These are phyloP conservation scores for Nigrospora oryzae DNA, from an alignment of 2,329 filamentous ascomycete genomes.

Conservation along the genomic window DNA sequence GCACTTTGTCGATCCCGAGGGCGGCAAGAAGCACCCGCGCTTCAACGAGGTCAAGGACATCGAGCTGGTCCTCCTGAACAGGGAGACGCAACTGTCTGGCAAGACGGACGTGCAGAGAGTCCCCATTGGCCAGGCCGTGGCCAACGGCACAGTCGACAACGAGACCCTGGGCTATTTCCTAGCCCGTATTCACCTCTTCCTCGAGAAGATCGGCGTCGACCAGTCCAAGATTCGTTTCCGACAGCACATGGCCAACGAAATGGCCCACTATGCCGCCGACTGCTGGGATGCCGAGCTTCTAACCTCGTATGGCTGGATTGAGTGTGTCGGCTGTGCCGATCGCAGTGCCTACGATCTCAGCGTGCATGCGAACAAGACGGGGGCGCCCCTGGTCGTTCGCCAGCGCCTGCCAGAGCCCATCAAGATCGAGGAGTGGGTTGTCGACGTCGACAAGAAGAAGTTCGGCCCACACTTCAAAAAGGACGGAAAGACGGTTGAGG, in stretches of 20 bases:
- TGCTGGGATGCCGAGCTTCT: constrained; percentile 96
- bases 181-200: constrained; percentile 85
- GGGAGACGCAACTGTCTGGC: constrained; percentile 76
- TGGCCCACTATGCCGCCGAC: constrained; percentile 88
- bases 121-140: constrained; percentile 79
- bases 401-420: constrained; percentile 72
- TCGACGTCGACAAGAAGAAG: constrained; percentile 89
- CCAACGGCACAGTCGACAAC: constrained; percentile 79
- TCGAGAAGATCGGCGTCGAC: constrained; percentile 82
- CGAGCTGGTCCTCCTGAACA: constrained; percentile 76
- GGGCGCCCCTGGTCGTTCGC: constrained; percentile 75
- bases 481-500: constrained; percentile 78
- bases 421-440: constrained; percentile 76
- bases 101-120: constrained; percentile 68
- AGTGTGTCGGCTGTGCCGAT: constrained; percentile 95
- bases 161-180: constrained; percentile 98
- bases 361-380: constrained; percentile 90
- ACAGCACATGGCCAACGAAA: constrained; percentile 80
- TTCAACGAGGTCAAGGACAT: constrained; percentile 80
- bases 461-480: constrained; percentile 95
- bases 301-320: constrained; percentile 93
- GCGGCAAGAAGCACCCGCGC: constrained; percentile 87
- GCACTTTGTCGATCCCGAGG: constrained; percentile 91
- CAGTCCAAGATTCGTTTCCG: constrained; percentile 85
- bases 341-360: constrained; percentile 89